Evolutionary conservation across 2,329 filamentous ascomycete genomes (phyloP).

Genomic region (Cladosporium halotolerans): DNA sequence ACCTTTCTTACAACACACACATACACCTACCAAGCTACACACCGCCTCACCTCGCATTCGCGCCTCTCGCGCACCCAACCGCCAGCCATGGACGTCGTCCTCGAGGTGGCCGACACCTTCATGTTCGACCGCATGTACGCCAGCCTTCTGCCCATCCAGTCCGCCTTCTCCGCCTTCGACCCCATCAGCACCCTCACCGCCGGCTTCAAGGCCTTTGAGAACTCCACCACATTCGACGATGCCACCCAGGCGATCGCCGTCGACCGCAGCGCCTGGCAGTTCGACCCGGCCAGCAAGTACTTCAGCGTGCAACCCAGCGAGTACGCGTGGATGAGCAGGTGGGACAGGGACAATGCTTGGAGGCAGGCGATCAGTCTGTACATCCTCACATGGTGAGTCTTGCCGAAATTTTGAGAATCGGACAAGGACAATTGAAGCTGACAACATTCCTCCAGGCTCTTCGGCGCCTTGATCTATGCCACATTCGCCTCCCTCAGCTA

Average conservation of each 20-base stretch:
- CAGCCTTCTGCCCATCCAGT: conserved; percentile 54
- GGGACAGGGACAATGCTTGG: conserved; percentile 68
- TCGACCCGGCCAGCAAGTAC: conserved; percentile 65
- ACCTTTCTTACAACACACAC: background rate
- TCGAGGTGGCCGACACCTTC: conserved; percentile 78
- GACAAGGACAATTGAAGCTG: background rate
- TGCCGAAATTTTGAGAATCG: background rate
- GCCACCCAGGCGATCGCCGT: conserved; percentile 8
- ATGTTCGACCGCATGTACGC: conserved; percentile 76
- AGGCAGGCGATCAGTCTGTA: conserved; percentile 73
- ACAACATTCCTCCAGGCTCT: conserved; percentile 55
- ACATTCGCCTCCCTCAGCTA: conserved; percentile 77
- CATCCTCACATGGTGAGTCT: conserved; percentile 71
- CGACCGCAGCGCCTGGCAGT: conserved; percentile 43
- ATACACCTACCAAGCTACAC: background rate
- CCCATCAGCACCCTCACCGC: conserved; percentile 42
- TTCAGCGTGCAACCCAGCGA: conserved; percentile 63
- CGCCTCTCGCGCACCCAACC: background rate
- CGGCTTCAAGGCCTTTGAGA: conserved; percentile 39
- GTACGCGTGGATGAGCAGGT: conserved; percentile 72
- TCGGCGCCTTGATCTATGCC: conserved; percentile 80
- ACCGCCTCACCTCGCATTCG: background rate
- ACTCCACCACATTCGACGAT: conserved; percentile 41
- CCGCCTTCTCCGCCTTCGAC: conserved; percentile 49
- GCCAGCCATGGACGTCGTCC: conserved; percentile 76